A percentile compares a stretch with the other conserved stretches of the same genome.
These are phyloP conservation scores for Abortiporus biennis DNA, from an alignment of 1,284 basidiomycete species.

Conservation along the genomic window DNA sequence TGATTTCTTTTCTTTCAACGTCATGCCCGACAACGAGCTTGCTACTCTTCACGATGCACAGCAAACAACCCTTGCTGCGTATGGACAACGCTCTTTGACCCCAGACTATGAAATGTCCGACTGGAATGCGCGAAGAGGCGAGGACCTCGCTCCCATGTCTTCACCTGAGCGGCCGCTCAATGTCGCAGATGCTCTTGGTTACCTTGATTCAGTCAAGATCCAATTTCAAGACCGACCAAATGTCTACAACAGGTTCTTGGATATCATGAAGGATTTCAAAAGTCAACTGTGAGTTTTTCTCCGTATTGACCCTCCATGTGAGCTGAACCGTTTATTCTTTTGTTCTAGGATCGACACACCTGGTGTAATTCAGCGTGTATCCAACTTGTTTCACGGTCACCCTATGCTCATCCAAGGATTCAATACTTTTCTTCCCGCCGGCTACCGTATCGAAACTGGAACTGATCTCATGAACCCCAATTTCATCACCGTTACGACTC, in stretches of 20 bases:
- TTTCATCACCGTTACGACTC: conserved; percentile 93
- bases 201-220: conserved; percentile 94
- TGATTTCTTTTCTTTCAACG: no score
- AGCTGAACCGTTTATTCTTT: conserved; percentile 3
- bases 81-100: no score
- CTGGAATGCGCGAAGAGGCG: no score
- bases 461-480: conserved; percentile 70
- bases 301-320: conserved; percentile 7
- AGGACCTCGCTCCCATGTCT: no score
- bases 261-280: conserved; percentile 99
- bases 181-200: conserved; percentile 92
- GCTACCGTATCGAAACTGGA: conserved; percentile 94
- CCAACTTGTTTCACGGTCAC: conserved; percentile 91
- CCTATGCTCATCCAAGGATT: conserved; percentile 95
- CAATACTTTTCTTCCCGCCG: conserved; percentile 97
- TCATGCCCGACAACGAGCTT: no score
- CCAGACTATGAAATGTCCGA: no score
- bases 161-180: conserved; percentile 71
- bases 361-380: conserved; percentile 96
- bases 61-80: no score
- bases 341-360: conserved; percentile 88
- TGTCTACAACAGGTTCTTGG: conserved; percentile 95
- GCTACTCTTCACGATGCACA: no score
- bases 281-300: conserved; percentile 72
- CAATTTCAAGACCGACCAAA: conserved; percentile 92